These are phyloP conservation scores for Pelargonium myrrhifolium DNA, from an alignment of 441 rosid genomes.

Conservation along the genomic window DNA sequence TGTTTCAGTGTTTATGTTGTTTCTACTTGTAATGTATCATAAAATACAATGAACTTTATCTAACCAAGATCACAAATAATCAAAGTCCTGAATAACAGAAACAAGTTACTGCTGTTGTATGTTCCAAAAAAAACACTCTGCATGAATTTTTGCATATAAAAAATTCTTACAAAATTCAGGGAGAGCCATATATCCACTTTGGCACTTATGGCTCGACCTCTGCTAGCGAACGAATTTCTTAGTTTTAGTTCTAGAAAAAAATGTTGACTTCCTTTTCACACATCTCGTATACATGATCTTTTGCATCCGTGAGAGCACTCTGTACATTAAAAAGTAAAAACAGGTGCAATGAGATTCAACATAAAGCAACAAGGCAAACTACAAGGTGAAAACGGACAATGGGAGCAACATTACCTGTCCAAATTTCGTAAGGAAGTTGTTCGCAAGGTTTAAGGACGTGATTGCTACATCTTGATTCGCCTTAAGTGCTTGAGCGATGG, in stretches of 20 bases:
- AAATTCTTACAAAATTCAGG: too few relatives aligned
- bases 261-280: conserved; percentile 80
- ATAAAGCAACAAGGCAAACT: too few relatives aligned
- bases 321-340: conserved; percentile 23
- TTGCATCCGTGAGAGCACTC: conserved; percentile 85
- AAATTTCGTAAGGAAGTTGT: conserved; percentile 83
- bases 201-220: background rate
- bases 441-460: conserved; percentile 67
- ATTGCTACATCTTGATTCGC: conserved; percentile 81
- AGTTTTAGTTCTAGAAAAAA: conserved; percentile 40
- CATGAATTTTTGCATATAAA: too few relatives aligned
- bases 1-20: too few relatives aligned
- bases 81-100: too few relatives aligned
- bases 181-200: background rate
- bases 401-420: conserved; percentile 55
- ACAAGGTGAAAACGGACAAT: background rate
- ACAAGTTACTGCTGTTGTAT: too few relatives aligned
- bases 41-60: too few relatives aligned
- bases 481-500: conserved; percentile 90
- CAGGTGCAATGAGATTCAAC: background rate
- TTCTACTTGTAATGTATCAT: too few relatives aligned
- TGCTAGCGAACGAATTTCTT: too few relatives aligned
- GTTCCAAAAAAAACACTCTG: too few relatives aligned
- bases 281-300: conserved; percentile 91
- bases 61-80: too few relatives aligned